These are phyloP conservation scores for Geranomyces michiganensis DNA, from an alignment of 192 early-diverging fungal species.

Conservation along the genomic window DNA sequence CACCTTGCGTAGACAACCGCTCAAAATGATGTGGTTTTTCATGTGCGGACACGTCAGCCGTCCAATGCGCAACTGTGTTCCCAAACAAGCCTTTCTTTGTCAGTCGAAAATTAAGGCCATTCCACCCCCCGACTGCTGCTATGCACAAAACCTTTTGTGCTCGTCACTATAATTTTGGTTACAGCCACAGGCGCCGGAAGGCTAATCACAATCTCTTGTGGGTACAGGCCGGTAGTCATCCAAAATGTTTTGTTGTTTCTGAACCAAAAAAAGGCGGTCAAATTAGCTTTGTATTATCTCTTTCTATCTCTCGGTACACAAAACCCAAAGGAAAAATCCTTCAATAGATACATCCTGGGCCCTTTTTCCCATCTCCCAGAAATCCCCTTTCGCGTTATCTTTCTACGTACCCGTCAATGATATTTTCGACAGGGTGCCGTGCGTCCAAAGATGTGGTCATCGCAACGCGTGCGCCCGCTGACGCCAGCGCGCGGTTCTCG, in stretches of 20 bases:
- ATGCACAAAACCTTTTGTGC: slow-evolving; percentile 19
- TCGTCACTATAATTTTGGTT: slow-evolving; percentile 29
- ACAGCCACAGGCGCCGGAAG: slow-evolving; percentile 19
- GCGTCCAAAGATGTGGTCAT: slow-evolving; percentile 27
- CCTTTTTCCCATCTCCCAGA: no score
- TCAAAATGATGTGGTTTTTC: slow-evolving; percentile 20
- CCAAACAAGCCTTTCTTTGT: not conserved
- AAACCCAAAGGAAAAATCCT: not conserved
- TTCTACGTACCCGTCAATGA: slow-evolving; percentile 30
- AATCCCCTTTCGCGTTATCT: not conserved
- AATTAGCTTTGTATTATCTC: not conserved
- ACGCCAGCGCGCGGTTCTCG: slow-evolving; percentile 33
- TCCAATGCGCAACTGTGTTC: slow-evolving; percentile 16
- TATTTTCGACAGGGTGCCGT: slow-evolving; percentile 27
- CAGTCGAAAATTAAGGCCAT: no score
- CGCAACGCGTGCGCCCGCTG: slow-evolving; percentile 20
- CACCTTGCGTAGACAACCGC: slow-evolving; percentile 12
- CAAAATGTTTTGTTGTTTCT: slow-evolving; percentile 39
- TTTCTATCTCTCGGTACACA: not conserved
- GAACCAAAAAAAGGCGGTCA: not conserved
- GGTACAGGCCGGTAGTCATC: slow-evolving; percentile 46
- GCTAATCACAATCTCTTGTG: slow-evolving; percentile 41
- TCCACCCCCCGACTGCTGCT: not conserved
- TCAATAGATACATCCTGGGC: no score
- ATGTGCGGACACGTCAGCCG: not conserved